A percentile compares a stretch with the other conserved stretches of the same genome.
Conservation (phyloP, 371 early-diverging fungal genomes). For the Parasitella parasitica region DNA sequence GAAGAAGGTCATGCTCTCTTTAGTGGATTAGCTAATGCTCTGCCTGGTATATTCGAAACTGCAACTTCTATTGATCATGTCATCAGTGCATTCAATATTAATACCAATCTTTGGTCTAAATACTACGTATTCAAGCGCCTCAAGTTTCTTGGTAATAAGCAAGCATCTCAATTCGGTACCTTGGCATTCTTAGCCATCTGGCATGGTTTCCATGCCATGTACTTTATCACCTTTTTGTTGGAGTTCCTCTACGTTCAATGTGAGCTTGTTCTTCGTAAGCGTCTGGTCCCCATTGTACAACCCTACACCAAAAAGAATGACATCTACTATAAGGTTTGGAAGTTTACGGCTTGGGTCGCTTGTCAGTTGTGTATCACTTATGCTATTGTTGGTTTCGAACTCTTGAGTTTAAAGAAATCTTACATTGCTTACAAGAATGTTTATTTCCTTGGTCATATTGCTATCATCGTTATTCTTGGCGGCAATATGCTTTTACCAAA, state of each 20-base stretch:
- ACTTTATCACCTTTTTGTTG: conserved; percentile 61
- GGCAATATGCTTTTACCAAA: conserved; percentile 25
- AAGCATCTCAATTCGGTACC: conserved; percentile 58
- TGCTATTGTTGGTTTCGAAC: conserved; percentile 44
- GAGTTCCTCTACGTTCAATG: conserved; percentile 63
- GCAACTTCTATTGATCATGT: conserved; percentile 62
- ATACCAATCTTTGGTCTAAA: conserved; percentile 76
- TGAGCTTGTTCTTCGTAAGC: conserved; percentile 25
- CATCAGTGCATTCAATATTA: conserved; percentile 69
- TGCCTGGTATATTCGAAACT: conserved; percentile 45
- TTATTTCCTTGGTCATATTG: conserved; percentile 44
- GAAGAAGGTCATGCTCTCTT: conserved; percentile 48
- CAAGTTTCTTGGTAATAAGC: conserved; percentile 65
- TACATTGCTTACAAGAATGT: conserved; percentile 44
- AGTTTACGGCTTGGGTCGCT: conserved; percentile 29
- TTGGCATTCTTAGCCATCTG: conserved; percentile 72
- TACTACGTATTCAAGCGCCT: conserved; percentile 74
- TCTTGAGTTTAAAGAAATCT: conserved; percentile 32
- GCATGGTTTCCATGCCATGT: conserved; percentile 73
- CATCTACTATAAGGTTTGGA: conserved; percentile 23
- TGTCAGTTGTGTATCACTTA: conserved; percentile 33
- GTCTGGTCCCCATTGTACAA: conserved; percentile 26
- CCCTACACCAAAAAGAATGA: conserved; percentile 30
- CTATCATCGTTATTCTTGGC: conserved; percentile 21
- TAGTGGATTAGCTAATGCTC: conserved; percentile 64